Base-by-base conservation (phyloP, 768 basidiomycete genomes). In the Hypholoma fasciculare region DNA sequence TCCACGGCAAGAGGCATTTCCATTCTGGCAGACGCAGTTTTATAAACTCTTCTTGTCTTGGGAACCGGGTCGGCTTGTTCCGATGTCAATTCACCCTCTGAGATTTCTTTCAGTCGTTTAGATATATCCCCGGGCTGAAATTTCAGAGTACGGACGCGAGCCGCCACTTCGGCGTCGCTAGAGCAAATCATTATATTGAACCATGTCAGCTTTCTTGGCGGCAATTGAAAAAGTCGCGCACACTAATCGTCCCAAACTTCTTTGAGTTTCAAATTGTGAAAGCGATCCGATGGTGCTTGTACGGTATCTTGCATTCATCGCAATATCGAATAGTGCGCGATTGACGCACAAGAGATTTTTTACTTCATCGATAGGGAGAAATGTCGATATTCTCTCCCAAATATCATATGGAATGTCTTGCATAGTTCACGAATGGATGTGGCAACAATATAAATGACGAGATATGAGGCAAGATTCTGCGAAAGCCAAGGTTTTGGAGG, bases 261-360 rank as follows among this genome's bases (percentile, higher is more conserved):
- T 38, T 17, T 39, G 30, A 30, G 58, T 59, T 4, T 30, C 34
- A 13, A 16, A 9, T n/a, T 37, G 50, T 34, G 37, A 54, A 8
- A 54, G 12, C n/a, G 14, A 39, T 12, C 52, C 53, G n/a, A 59
- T 36, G 27, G 27, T 17, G 38, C 43, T 43, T 12, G 20, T 56
- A 26, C 27, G 56, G 46, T 61, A 61, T 20, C 52, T 44, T 30
- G 54, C 56, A 26, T 61, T 48, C 59, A 61, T 57, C 23, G 50
- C 49, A 12, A 61, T 52, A 38, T 57, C 51, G 42, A 56, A 51
- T 9, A 61, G 26, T 37, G 48, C n/a, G 9, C 30, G 59, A 49
- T 61, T 61, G 26, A 61, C 47, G 7, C 23, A 20, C 3, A 52
- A 52, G 12, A 61, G 52, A 12, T 36, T 16, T 30, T 55, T 44